Evolutionary conservation across 2,329 filamentous ascomycete species (phyloP), one percentile per base, ranked within the genome.

Genomic region (Paracoccidioides lutzii): DNA sequence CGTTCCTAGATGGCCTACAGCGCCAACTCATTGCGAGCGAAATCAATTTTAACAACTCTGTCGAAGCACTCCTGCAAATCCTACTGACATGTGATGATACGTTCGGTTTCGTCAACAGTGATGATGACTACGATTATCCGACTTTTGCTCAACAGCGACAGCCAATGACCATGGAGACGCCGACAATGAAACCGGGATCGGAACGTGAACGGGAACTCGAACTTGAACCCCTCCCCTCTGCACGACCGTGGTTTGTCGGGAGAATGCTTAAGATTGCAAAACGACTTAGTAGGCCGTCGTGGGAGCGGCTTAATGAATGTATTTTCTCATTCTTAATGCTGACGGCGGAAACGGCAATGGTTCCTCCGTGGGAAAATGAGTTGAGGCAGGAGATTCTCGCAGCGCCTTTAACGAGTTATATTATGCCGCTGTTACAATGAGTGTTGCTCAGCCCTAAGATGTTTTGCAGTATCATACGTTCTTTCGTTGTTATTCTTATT

Each of bases 191-290:
- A 22, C 22, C 22, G 22, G 22, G 22, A 22, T 22, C 22, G 22
- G 22, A 22, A 22, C 22, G 22, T 22, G 22, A 22, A 22, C 22
- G 22, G 22, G 22, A 22, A 22, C 22, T 22, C 22, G 22, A 22
- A 22, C 22, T 49, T 7, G 40, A 50, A 22, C 37, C 41, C n/a
- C 22, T 52, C 12, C 45, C 67, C 3, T 62, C 65, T 8, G 67
- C 62, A 35, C 63, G 70, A 15, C 71, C 69, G 2, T 73, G 71
- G 70, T 71, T 72, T 53, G 67, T 65, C 1, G 68, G 69, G 1
- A 66, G 70, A 6, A 71, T 73, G 69, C 56, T 73, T 48, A 72
- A 72, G 53, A 62, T 73, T 44, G 67, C 68, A 3, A 72, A 71
- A 53, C 65, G 70, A 14, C 52, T 73, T 15, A 61, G 65, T 28